Percentiles rank a stretch among this genome's conserved stretches.
These are phyloP conservation scores for Acanthamoeba sp. DNA, from an alignment of 208 protist genomes.

Conservation along the genomic window DNA sequence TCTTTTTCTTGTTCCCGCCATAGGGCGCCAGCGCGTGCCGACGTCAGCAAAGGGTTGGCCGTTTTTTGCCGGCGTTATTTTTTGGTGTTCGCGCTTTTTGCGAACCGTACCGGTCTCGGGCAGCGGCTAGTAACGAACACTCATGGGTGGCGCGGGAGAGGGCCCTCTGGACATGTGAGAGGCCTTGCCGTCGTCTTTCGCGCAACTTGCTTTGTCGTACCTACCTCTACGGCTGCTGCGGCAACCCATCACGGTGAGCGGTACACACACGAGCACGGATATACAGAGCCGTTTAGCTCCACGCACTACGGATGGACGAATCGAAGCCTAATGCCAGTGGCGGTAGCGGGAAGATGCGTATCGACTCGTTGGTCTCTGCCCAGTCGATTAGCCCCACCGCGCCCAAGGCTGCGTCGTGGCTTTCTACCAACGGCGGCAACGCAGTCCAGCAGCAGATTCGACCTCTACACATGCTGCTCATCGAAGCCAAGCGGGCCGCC, in stretches of 20 bases:
- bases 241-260: not conserved
- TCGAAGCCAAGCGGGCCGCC: conserved; percentile 6
- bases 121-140: conserved; percentile 31
- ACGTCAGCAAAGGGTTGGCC: not conserved
- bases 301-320: conserved; percentile 31
- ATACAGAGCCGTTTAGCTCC: no score
- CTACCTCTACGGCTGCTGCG: not conserved
- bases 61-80: not conserved
- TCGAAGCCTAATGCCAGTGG: not conserved
- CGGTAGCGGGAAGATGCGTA: not conserved
- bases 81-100: conserved; percentile 4
- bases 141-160: not conserved
- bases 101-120: not conserved
- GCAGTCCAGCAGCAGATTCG: not conserved
- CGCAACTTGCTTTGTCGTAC: not conserved
- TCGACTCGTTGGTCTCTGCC: not conserved
- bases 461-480: not conserved
- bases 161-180: not conserved
- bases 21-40: not conserved
- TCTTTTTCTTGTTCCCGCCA: no score
- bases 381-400: conserved; percentile 26
- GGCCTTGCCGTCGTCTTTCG: not conserved
- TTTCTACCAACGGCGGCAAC: not conserved
- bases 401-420: conserved; percentile 4
- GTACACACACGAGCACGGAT: not conserved